phyloP scores from a whole-genome alignment of 75 land plant genomes.

The Cryptomeria japonica region DNA sequence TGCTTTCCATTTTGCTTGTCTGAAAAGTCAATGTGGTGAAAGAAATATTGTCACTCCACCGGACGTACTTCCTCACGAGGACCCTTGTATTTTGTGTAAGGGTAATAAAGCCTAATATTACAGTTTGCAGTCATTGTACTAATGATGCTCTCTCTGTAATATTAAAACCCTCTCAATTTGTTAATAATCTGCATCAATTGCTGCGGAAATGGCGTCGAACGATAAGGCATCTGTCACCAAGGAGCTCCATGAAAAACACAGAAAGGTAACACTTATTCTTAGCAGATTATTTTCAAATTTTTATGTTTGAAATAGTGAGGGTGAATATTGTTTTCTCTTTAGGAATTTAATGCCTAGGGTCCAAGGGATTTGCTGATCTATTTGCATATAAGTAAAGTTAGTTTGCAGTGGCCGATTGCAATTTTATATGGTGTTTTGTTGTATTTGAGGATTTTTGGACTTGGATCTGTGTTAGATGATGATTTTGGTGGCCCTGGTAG shows the following conservation, averaged over 20 bases:
- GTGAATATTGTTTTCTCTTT: not conserved
- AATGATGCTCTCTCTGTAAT: not conserved
- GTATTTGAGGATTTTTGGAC: not conserved
- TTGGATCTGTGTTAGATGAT: not conserved
- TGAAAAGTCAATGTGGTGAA: not conserved
- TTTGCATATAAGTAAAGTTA: not conserved
- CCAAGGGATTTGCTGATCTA: no score
- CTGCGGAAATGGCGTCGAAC: conserved; percentile 35
- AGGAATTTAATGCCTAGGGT: not conserved
- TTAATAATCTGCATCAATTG: not conserved
- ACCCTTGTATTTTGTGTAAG: not conserved
- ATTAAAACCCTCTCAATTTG: not conserved
- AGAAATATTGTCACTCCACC: no score
- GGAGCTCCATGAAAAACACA: conserved; percentile 91
- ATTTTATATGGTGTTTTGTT: not conserved
- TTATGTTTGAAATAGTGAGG: not conserved
- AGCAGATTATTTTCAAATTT: not conserved
- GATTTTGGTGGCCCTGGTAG: not conserved
- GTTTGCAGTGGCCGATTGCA: not conserved
- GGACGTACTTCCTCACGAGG: not conserved
- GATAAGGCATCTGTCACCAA: conserved; percentile 89
- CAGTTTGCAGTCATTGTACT: no score
- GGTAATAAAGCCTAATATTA: not conserved
- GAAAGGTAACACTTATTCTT: conserved; percentile 44
- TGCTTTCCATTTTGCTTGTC: not conserved